Conservation (phyloP, 2,329 filamentous ascomycete genomes). For the Byssothecium circinans region DNA sequence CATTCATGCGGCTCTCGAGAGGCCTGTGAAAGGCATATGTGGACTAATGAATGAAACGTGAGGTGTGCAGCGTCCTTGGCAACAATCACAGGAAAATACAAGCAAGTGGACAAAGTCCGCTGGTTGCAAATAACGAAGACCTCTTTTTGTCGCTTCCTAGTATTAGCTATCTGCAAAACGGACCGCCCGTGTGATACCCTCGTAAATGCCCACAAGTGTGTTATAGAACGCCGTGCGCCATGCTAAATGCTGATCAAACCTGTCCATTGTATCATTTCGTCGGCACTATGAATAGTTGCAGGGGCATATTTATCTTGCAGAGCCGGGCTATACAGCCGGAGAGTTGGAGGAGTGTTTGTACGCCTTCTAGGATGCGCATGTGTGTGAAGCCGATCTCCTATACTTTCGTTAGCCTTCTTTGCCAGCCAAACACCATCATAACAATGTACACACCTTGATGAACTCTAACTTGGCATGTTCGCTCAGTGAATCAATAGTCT, state of each 20-base stretch:
- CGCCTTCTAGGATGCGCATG: conserved; percentile 98
- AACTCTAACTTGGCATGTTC: conserved; percentile 97
- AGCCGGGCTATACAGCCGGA: conserved; percentile 89
- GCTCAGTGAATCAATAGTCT: conserved; percentile 86
- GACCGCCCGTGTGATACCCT: background rate
- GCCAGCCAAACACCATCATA: background rate
- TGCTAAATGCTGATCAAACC: conserved; percentile 32
- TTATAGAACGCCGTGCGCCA: conserved; percentile 28
- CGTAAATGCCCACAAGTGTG: background rate
- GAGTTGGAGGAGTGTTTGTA: conserved; percentile 91
- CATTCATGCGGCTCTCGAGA: too few species aligned
- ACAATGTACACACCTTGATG: conserved; percentile 61
- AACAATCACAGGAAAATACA: too few species aligned
- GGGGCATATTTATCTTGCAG: conserved; percentile 96
- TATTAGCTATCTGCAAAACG: too few species aligned
- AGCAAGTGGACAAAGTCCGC: too few species aligned
- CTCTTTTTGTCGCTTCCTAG: too few species aligned
- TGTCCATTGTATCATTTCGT: conserved; percentile 12
- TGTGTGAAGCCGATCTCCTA: conserved; percentile 95
- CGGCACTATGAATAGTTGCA: conserved; percentile 67
- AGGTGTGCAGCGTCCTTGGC: too few species aligned
- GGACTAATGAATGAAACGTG: too few species aligned
- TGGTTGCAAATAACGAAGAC: too few species aligned
- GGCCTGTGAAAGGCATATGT: too few species aligned
- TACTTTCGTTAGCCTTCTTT: background rate